Conservation (phyloP, 2,329 filamentous ascomycete species). For the Pseudocercospora crystallina region DNA sequence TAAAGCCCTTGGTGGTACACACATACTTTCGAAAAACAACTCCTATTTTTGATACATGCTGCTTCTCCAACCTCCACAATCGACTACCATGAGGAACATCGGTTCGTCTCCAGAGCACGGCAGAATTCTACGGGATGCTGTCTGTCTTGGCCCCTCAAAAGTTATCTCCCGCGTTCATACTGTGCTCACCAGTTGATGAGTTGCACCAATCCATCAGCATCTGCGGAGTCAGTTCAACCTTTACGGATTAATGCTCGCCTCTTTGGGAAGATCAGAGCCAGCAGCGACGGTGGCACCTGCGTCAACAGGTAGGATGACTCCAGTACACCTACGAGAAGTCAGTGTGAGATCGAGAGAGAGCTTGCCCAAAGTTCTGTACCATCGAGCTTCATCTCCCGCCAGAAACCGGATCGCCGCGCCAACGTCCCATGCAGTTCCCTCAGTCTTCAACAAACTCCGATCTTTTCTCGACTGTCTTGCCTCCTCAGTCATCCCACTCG, state of each 20-base stretch:
- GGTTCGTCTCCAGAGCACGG: no score
- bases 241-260: conserved; percentile 17
- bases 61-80: no score
- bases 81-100: no score
- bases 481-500: conserved; percentile 51
- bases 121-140: no score
- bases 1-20: no score
- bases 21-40: no score
- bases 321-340: conserved; percentile 32
- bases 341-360: conserved; percentile 24
- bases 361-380: conserved; percentile 35
- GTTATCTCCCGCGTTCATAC: no score
- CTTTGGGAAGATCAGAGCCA: conserved; percentile 41
- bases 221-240: no score
- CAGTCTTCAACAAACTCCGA: conserved; percentile 52
- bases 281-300: conserved; percentile 48
- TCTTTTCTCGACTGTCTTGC: conserved; percentile 51
- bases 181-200: no score
- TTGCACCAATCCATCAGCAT: no score
- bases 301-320: conserved; percentile 50
- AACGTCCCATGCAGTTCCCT: conserved; percentile 57
- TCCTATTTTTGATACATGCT: no score
- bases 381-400: conserved; percentile 53
- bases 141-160: no score
- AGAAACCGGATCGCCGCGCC: conserved; percentile 53